Percentiles rank a stretch among this genome's conserved stretches.
phyloP scores from a whole-genome alignment of 495 filamentous ascomycete species.

The Oidiodendron maius region DNA sequence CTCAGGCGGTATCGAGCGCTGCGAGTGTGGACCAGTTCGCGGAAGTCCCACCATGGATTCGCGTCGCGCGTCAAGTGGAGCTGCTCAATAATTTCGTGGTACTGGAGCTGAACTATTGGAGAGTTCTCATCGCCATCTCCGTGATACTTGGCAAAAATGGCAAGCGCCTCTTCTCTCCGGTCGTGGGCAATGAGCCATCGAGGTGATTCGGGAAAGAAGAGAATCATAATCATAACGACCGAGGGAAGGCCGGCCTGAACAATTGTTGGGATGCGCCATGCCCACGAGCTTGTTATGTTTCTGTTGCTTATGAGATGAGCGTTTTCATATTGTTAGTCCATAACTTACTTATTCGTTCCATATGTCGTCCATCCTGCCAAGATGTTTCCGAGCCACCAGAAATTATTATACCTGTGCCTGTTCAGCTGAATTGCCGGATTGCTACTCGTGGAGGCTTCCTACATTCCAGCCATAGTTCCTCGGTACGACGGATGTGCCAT shows the following conservation, averaged over 20 bases:
- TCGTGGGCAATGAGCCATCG: slow-evolving; percentile 63
- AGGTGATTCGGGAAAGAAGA: slow-evolving; percentile 54
- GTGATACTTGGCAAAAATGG: slow-evolving; percentile 50
- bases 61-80: slow-evolving; percentile 48
- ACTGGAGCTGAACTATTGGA: slow-evolving; percentile 55
- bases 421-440: too few species aligned
- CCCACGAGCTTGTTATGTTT: slow-evolving; percentile 21
- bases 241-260: slow-evolving; percentile 46
- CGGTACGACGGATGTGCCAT: slow-evolving; percentile 48
- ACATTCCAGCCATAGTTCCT: slow-evolving; percentile 51
- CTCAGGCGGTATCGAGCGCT: slow-evolving; percentile 51
- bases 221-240: slow-evolving; percentile 22
- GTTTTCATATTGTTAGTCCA: background rate
- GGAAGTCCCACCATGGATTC: slow-evolving; percentile 65
- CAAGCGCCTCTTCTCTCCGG: slow-evolving; percentile 48
- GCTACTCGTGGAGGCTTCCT: slow-evolving; percentile 2
- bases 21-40: slow-evolving; percentile 54
- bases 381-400: slow-evolving; percentile 32
- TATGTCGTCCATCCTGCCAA: slow-evolving; percentile 29
- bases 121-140: slow-evolving; percentile 50
- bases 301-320: slow-evolving; percentile 11
- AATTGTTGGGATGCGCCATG: slow-evolving; percentile 54
- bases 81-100: slow-evolving; percentile 51
- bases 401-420: slow-evolving; percentile 24
- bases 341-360: slow-evolving; percentile 25